phyloP scores from a whole-genome alignment of 371 early-diverging fungal species.

The Mortierella sp. region DNA sequence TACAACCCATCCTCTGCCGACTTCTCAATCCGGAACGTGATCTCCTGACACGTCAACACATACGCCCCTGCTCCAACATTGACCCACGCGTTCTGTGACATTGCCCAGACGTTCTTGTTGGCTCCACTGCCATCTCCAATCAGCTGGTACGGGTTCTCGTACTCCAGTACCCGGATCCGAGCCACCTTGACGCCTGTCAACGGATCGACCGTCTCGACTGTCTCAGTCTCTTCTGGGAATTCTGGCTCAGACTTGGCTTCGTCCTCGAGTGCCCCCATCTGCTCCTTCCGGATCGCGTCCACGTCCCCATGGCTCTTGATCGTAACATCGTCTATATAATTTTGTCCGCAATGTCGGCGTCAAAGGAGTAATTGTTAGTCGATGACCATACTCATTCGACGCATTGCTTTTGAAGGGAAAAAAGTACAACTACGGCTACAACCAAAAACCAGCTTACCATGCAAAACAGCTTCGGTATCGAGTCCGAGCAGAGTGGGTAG shows the following conservation, averaged over 20 bases:
- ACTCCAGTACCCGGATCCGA: constrained; percentile 64
- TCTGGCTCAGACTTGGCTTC: background rate
- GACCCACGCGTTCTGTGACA: constrained; percentile 65
- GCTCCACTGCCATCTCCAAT: constrained; percentile 59
- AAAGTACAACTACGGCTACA: background rate
- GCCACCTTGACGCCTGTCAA: constrained; percentile 31
- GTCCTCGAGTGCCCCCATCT: constrained; percentile 18
- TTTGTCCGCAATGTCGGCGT: background rate
- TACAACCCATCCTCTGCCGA: constrained; percentile 33
- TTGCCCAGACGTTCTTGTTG: constrained; percentile 33
- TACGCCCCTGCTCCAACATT: constrained; percentile 60
- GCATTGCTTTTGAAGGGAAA: background rate
- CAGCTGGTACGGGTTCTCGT: constrained; percentile 65
- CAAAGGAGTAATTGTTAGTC: background rate
- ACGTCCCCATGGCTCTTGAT: constrained; percentile 25
- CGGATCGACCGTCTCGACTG: constrained; percentile 14
- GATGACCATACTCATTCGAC: background rate
- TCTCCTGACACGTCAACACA: constrained; percentile 44
- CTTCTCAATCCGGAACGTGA: constrained; percentile 37
- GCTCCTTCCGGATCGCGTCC: constrained; percentile 11
- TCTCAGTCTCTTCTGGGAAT: constrained; percentile 17
- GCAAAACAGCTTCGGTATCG: constrained; percentile 60
- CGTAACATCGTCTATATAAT: constrained; percentile 31
- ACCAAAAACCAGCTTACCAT: constrained; percentile 31
- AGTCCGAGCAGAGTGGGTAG: constrained; percentile 81